Percentiles rank a stretch among this genome's conserved stretches.
These are phyloP conservation scores for Daldinia caldariorum DNA, from an alignment of 495 filamentous ascomycete genomes.

Conservation along the genomic window DNA sequence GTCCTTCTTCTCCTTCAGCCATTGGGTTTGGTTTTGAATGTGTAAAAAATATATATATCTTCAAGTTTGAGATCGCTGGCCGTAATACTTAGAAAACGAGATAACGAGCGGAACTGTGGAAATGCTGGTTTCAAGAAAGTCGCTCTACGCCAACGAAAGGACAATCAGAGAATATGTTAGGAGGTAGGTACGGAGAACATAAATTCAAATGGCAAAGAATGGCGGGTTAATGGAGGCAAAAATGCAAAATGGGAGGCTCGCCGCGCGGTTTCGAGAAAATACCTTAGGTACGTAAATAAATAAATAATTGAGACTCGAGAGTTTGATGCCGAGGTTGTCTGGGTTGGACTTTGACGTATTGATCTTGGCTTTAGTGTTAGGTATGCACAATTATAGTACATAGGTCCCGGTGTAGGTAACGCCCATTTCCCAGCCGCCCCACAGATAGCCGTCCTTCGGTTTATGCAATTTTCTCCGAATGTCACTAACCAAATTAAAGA, in stretches of 20 bases:
- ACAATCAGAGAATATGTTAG: too few species aligned
- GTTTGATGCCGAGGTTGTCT: constrained; percentile 9
- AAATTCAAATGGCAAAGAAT: not conserved
- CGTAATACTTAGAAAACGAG: too few species aligned
- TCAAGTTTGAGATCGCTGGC: too few species aligned
- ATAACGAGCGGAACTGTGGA: too few species aligned
- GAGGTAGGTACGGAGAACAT: too few species aligned
- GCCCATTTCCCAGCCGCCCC: not conserved
- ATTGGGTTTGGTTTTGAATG: too few species aligned
- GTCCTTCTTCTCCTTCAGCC: too few species aligned
- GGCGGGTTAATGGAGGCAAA: not conserved
- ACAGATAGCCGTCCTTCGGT: constrained; percentile 4
- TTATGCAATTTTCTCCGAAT: not conserved
- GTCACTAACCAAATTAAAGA: constrained; percentile 1
- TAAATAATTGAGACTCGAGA: not conserved
- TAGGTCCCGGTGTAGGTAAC: constrained; percentile 1
- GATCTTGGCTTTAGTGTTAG: too few species aligned
- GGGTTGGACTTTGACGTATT: constrained; percentile 24
- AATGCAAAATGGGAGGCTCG: not conserved
- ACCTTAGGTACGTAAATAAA: not conserved
- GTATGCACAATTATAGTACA: too few species aligned
- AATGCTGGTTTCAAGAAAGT: too few species aligned
- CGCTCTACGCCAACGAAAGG: too few species aligned
- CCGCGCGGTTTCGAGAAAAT: not conserved
- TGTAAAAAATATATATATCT: too few species aligned